These are phyloP conservation scores for Oidium heveae DNA, from an alignment of 2,329 filamentous ascomycete species.

Conservation along the genomic window DNA sequence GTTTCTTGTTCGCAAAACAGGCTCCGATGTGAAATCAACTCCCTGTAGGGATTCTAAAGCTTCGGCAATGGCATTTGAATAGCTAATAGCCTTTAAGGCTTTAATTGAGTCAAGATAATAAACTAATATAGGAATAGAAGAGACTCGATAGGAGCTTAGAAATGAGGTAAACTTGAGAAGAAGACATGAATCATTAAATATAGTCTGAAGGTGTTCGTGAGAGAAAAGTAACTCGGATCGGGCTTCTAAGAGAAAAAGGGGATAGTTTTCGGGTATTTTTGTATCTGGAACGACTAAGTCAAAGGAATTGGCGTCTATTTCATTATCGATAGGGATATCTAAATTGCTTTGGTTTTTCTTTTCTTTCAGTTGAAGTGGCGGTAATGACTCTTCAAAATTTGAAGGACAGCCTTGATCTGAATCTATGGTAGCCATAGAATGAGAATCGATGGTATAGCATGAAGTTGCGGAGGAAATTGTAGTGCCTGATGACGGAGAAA, in stretches of 20 bases:
- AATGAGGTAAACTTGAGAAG: constrained; percentile 43
- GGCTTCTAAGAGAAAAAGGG: constrained; percentile 31
- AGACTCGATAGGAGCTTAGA: constrained; percentile 29
- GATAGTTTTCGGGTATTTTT: constrained; percentile 6
- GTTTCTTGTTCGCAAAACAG: constrained; percentile 28
- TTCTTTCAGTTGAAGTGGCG: constrained; percentile 10
- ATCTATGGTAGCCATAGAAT: background rate
- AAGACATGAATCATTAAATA: constrained; percentile 37
- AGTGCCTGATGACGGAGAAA: background rate
- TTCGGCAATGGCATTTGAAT: constrained; percentile 42
- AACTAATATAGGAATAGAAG: constrained; percentile 37
- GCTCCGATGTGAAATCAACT: constrained; percentile 26
- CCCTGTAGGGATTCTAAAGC: constrained; percentile 30
- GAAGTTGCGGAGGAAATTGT: background rate
- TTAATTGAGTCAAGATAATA: constrained; percentile 52
- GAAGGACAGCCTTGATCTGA: background rate
- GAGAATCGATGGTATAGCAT: background rate
- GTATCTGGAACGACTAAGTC: constrained; percentile 23
- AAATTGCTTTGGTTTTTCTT: constrained; percentile 26
- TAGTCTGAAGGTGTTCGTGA: constrained; percentile 33
- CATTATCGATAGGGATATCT: constrained; percentile 15
- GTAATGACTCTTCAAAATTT: constrained; percentile 6
- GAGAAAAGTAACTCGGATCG: constrained; percentile 42
- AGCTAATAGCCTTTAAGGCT: constrained; percentile 42
- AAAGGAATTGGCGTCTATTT: constrained; percentile 27